A percentile compares a stretch with the other conserved stretches of the same genome.
phyloP scores from a whole-genome alignment of 108 stramenopile species.

The Cylindrotheca closterium region DNA sequence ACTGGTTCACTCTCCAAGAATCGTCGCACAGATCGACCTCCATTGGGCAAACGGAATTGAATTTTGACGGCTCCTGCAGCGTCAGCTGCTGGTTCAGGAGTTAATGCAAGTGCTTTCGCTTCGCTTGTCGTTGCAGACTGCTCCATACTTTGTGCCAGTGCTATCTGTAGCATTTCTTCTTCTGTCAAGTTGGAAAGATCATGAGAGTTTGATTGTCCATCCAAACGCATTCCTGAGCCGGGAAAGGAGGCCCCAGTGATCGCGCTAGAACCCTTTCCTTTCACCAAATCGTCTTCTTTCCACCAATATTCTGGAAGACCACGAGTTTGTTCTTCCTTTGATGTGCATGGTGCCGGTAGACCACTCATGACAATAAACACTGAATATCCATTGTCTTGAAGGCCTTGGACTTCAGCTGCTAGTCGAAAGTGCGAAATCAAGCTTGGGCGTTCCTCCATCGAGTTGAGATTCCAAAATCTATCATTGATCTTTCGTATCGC shows the following conservation, averaged over 20 bases:
- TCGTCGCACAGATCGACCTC: conserved; percentile 48
- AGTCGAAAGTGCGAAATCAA: conserved; percentile 76
- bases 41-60: conserved; percentile 73
- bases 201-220: conserved; percentile 43
- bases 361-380: conserved; percentile 29
- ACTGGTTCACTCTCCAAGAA: conserved; percentile 58
- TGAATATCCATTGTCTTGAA: conserved; percentile 53
- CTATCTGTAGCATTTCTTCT: conserved; percentile 81
- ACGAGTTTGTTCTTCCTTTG: conserved; percentile 12
- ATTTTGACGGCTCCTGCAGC: conserved; percentile 50
- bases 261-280: conserved; percentile 53
- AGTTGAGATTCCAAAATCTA: conserved; percentile 85
- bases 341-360: conserved; percentile 16
- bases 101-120: conserved; percentile 4
- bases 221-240: conserved; percentile 75
- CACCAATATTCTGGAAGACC: conserved; percentile 66
- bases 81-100: conserved; percentile 58
- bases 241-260: conserved; percentile 52
- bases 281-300: conserved; percentile 69
- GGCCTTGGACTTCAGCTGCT: conserved; percentile 66
- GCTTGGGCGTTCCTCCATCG: conserved; percentile 63
- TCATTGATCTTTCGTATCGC: conserved; percentile 84
- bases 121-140: neutral
- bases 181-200: conserved; percentile 61
- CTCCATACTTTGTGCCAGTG: conserved; percentile 65